Conservation (phyloP, 1,139 yeast genomes). For the Blastobotrys petasosporus region DNA sequence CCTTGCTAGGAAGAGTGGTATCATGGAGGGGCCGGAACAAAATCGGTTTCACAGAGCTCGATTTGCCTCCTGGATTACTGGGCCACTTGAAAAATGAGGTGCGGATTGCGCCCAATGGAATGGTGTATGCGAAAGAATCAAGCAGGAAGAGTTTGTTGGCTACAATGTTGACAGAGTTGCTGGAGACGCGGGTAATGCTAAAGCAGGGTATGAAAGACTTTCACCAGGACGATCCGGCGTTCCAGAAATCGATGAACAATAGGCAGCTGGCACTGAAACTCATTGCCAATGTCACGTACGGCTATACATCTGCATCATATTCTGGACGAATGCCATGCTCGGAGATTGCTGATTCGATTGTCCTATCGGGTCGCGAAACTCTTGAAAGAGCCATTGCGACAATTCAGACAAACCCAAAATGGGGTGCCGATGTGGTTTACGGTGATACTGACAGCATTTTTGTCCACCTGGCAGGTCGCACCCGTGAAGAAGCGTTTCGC, state of each 20-base stretch:
- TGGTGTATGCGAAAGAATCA: slow-evolving; percentile 60
- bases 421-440: slow-evolving; percentile 92
- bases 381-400: slow-evolving; percentile 61
- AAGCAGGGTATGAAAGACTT: slow-evolving; percentile 60
- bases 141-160: slow-evolving; percentile 71
- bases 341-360: slow-evolving; percentile 92
- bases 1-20: slow-evolving; percentile 68
- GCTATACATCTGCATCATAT: slow-evolving; percentile 88
- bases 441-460: slow-evolving; percentile 96
- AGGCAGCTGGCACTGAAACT: slow-evolving; percentile 82
- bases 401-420: slow-evolving; percentile 53
- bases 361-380: slow-evolving; percentile 83
- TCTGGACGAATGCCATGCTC: slow-evolving; percentile 98
- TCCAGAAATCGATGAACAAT: slow-evolving; percentile 58
- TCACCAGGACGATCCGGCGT: slow-evolving; percentile 38
- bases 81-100: slow-evolving; percentile 49
- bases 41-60: slow-evolving; percentile 39
- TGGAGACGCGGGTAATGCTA: slow-evolving; percentile 72
- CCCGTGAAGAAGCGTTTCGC: slow-evolving; percentile 67
- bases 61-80: slow-evolving; percentile 53
- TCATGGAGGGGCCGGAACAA: slow-evolving; percentile 44
- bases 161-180: slow-evolving; percentile 75
- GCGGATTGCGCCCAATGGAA: slow-evolving; percentile 79
- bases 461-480: slow-evolving; percentile 81
- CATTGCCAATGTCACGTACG: slow-evolving; percentile 93